phyloP scores from a whole-genome alignment of 306 rosid species.

The Trichosanthes cucumerina region DNA sequence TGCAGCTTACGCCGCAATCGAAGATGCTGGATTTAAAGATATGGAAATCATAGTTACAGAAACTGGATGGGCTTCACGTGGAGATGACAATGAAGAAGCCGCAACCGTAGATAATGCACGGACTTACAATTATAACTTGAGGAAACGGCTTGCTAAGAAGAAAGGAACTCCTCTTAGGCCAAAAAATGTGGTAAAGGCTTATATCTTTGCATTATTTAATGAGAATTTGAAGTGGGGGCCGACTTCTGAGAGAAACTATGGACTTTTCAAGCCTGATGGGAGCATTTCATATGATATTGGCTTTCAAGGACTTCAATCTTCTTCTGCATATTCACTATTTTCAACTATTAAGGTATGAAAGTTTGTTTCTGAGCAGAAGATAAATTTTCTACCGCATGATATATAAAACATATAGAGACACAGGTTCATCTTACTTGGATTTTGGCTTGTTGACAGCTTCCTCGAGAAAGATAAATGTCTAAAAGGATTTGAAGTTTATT shows the following conservation, averaged over 20 bases:
- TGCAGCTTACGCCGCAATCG: slow-evolving; percentile 80
- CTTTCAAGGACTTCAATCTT: slow-evolving; percentile 65
- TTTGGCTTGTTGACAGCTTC: neutral
- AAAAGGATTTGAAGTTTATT: neutral
- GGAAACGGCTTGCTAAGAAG: slow-evolving; percentile 79
- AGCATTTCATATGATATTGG: slow-evolving; percentile 75
- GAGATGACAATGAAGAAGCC: slow-evolving; percentile 55
- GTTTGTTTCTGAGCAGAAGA: slow-evolving; percentile 2
- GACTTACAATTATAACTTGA: slow-evolving; percentile 72
- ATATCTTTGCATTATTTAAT: slow-evolving; percentile 70
- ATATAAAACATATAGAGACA: neutral
- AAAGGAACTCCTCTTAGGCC: slow-evolving; percentile 95
- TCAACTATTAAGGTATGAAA: slow-evolving; percentile 57
- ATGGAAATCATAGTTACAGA: slow-evolving; percentile 85
- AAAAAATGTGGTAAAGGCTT: slow-evolving; percentile 57
- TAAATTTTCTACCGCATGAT: neutral
- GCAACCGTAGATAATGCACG: slow-evolving; percentile 63
- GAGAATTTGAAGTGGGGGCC: slow-evolving; percentile 59
- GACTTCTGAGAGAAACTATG: slow-evolving; percentile 72
- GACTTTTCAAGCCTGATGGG: slow-evolving; percentile 86
- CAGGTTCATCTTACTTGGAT: neutral
- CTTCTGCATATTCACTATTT: slow-evolving; percentile 40
- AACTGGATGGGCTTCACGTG: slow-evolving; percentile 90
- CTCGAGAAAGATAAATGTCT: neutral
- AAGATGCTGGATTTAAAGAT: slow-evolving; percentile 55